Evolutionary conservation across 2,329 filamentous ascomycete genomes (phyloP), one percentile per base, ranked within the genome.

Genomic region (Penicillium sp.): DNA sequence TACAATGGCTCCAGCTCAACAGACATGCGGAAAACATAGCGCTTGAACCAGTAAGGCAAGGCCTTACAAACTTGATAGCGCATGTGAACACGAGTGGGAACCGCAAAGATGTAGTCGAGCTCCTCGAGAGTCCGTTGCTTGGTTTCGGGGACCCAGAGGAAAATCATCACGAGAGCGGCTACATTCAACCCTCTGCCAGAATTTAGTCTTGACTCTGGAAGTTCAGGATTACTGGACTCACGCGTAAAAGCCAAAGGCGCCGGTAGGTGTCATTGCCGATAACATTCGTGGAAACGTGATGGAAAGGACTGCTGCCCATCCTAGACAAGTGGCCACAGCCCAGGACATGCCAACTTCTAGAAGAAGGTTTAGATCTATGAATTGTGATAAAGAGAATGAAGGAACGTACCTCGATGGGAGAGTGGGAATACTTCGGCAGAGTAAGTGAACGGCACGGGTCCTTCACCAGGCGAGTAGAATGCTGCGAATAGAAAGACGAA

Each of bases 401-500:
- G 23, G 23, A 5, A 51, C 57, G 41, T 60, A 64, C 61, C 73
- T 32, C 74, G 67, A 50, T 76, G 73, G 1, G 72, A 75, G 4
- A 76, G 58, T 1, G 74, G 74, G 45, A 77, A 76, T 0, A 72
- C 69, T 44, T 77, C 74, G 0, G 73, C 72, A 30, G 71, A 72
- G 55, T 77, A 77, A n/a, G 72, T 66, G 47, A 64, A 69, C 3
- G 70, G 68, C 1, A 73, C 69, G 2, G 67, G 67, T 0, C 79
- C 81, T 62, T 85, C 81, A 2, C 74, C 78, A 0, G 77, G 76
- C 0, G 76, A 79, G 62, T 81, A 81, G 53, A 79, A 79, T 5
- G 76, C 75, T 1, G 73, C 76, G 45, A 83, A 84, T 10, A 84
- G 56, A 61, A 77, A 84, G 45, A 82, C 66, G 44, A 82, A 82